Evolutionary conservation across 345 rosid species (phyloP).

Genomic region (Lepidium africanum): DNA sequence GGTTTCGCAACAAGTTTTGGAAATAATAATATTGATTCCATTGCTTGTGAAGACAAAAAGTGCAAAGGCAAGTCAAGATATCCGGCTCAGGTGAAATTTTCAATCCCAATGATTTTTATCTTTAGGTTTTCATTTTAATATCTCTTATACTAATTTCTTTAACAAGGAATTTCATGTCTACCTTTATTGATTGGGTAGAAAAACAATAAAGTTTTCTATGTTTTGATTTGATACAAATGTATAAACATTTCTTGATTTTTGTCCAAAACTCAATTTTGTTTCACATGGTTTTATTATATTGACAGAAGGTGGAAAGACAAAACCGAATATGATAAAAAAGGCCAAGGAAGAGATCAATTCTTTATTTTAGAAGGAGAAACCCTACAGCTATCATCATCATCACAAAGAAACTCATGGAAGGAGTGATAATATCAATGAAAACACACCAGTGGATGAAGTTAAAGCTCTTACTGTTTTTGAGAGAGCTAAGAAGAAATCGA

Average conservation of each 20-base stretch:
- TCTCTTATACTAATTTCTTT: no score
- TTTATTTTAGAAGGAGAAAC: conserved; percentile 24
- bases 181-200: neutral
- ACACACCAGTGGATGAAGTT: conserved; percentile 35
- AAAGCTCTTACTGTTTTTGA: conserved; percentile 48
- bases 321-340: conserved; percentile 30
- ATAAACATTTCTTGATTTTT: neutral
- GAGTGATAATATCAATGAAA: conserved; percentile 40
- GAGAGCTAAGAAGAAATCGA: conserved; percentile 50
- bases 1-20: conserved; percentile 82
- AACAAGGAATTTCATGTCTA: neutral
- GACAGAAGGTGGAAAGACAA: conserved; percentile 24
- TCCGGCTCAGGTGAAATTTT: conserved; percentile 74
- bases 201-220: neutral
- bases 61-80: conserved; percentile 98
- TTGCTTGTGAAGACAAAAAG: conserved; percentile 99
- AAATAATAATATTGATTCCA: conserved; percentile 92
- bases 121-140: neutral
- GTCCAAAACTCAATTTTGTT: neutral
- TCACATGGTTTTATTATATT: neutral
- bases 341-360: conserved; percentile 44
- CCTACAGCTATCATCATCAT: neutral
- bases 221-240: neutral
- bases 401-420: conserved; percentile 46
- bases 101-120: neutral